Evolutionary conservation across 139 green algal genomes (phyloP).

Genomic region (Trebouxia sp.): DNA sequence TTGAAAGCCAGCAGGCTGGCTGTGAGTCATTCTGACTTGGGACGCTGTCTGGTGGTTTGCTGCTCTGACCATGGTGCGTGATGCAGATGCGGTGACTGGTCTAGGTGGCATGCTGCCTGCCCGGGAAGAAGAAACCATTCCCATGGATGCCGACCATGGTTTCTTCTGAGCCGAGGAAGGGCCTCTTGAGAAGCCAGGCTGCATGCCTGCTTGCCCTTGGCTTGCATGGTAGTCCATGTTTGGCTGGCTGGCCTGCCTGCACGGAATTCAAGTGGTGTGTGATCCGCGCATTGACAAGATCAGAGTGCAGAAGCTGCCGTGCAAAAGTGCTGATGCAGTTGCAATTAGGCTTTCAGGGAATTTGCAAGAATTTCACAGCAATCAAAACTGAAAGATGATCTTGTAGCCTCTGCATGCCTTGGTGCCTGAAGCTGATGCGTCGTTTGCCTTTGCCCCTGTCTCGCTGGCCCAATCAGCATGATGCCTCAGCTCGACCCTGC

Average conservation of each 20-base stretch:
- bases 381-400: too few relatives aligned
- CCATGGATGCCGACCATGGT: constrained; percentile 1
- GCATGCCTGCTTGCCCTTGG: neutral
- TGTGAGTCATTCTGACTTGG: neutral
- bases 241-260: neutral
- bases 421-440: neutral
- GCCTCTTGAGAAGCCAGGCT: neutral
- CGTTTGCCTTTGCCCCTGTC: neutral
- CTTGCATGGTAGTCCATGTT: neutral
- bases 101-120: constrained; percentile 17
- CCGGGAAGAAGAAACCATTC: neutral
- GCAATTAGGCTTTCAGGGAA: too few relatives aligned
- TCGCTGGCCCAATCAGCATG: neutral
- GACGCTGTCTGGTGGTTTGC: neutral
- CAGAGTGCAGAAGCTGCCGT: too few relatives aligned
- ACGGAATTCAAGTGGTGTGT: too few relatives aligned
- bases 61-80: neutral
- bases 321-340: too few relatives aligned
- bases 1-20: constrained; percentile 4
- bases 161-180: neutral
- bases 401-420: too few relatives aligned
- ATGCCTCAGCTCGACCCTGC: too few relatives aligned
- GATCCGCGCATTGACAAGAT: neutral
- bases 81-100: neutral
- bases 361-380: too few relatives aligned